These are phyloP conservation scores for Alternaria longipes DNA, from an alignment of 2,329 filamentous ascomycete species.

Conservation along the genomic window DNA sequence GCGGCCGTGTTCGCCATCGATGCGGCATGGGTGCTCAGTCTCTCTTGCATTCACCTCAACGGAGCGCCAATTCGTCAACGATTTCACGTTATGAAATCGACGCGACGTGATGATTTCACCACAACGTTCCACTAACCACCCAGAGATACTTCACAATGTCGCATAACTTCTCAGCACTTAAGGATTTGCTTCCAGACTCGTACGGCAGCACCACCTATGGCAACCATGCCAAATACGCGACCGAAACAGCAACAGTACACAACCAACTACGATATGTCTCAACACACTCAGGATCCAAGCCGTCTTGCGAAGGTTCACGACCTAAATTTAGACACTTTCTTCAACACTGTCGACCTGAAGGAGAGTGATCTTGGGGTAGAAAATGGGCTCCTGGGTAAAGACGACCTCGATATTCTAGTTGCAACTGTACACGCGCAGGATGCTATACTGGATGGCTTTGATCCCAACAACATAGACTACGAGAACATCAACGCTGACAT, in stretches of 20 bases:
- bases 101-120: background rate
- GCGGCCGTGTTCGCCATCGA: background rate
- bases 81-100: background rate
- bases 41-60: background rate
- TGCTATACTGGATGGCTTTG: background rate
- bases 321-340: background rate
- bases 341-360: background rate
- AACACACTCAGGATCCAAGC: background rate
- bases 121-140: background rate
- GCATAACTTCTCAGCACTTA: background rate
- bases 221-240: background rate
- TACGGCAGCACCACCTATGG: background rate
- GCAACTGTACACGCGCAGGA: background rate
- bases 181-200: background rate
- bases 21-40: background rate
- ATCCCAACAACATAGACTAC: background rate
- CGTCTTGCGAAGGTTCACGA: background rate
- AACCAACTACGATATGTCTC: background rate
- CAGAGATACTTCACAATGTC: background rate
- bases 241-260: background rate
- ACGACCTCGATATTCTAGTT: background rate
- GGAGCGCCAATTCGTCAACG: background rate
- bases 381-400: background rate
- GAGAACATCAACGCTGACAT: background rate
- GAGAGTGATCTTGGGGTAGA: background rate